Conservation (phyloP, 805 yeast species). For the Wickerhamiella musiphila region DNA sequence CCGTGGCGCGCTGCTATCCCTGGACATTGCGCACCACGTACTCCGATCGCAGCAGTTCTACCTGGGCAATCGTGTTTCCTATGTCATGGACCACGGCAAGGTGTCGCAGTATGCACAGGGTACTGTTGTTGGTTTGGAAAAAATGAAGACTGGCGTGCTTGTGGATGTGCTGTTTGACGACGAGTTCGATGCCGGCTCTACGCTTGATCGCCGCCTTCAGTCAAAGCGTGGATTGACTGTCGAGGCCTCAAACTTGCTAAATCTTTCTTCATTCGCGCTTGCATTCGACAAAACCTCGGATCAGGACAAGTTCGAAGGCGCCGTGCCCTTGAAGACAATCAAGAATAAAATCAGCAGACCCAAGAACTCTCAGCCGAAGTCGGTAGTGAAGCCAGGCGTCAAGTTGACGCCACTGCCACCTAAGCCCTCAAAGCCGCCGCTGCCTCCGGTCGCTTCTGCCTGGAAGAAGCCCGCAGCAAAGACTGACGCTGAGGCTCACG, state of each 20-base stretch:
- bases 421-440: neutral
- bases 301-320: slow-evolving; percentile 10
- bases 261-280: slow-evolving; percentile 56
- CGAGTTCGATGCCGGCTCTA: slow-evolving; percentile 68
- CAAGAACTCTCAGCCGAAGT: too few species aligned
- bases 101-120: slow-evolving; percentile 81
- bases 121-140: slow-evolving; percentile 59
- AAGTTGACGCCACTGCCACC: too few species aligned
- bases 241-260: slow-evolving; percentile 66
- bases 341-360: neutral
- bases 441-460: neutral
- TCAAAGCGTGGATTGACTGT: slow-evolving; percentile 73
- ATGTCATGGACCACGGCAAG: slow-evolving; percentile 72
- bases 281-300: slow-evolving; percentile 52
- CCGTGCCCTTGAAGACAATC: neutral
- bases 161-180: slow-evolving; percentile 72
- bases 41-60: slow-evolving; percentile 60
- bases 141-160: slow-evolving; percentile 26
- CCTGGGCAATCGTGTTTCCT: slow-evolving; percentile 80
- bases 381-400: too few species aligned
- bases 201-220: slow-evolving; percentile 56
- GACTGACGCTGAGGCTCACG: too few species aligned
- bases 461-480: neutral
- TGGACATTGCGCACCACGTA: slow-evolving; percentile 51
- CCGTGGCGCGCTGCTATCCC: slow-evolving; percentile 61